Conservation (phyloP, 805 yeast species). For the Candida dajiaensis region DNA sequence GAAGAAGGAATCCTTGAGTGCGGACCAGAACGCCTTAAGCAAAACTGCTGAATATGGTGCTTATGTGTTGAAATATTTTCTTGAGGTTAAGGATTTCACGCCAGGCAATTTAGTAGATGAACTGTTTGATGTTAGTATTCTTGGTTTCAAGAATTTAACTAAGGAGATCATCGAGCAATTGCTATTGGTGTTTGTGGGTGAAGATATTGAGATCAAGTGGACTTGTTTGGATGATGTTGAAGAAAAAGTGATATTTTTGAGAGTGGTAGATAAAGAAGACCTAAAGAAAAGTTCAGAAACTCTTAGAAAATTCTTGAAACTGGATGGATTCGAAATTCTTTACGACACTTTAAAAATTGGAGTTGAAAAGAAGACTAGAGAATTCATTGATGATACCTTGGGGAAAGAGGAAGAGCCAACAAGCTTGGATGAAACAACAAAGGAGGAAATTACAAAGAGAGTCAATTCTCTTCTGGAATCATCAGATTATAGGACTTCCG, state of each 20-base stretch:
- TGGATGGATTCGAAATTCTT: slow-evolving; percentile 1
- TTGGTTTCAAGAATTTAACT: slow-evolving; percentile 30
- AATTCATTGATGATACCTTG: slow-evolving; percentile 8
- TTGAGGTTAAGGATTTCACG: slow-evolving; percentile 25
- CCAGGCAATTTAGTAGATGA: slow-evolving; percentile 34
- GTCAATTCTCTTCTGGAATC: slow-evolving; percentile 4
- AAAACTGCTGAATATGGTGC: neutral
- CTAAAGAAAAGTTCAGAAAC: neutral
- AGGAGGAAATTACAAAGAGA: neutral
- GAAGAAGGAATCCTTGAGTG: neutral
- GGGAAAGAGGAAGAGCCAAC: slow-evolving; percentile 1
- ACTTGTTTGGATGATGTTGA: slow-evolving; percentile 31
- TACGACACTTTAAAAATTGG: slow-evolving; percentile 2
- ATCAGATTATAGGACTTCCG: neutral
- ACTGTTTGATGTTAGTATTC: slow-evolving; percentile 27
- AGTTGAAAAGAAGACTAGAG: slow-evolving; percentile 9
- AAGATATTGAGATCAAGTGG: slow-evolving; percentile 27
- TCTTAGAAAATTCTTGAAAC: neutral
- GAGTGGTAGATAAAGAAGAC: neutral
- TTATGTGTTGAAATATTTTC: neutral
- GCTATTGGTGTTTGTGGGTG: slow-evolving; percentile 16
- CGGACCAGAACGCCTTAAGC: neutral
- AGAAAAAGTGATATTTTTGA: slow-evolving; percentile 28
- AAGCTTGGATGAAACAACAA: neutral
- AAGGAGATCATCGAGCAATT: slow-evolving; percentile 29